A percentile compares a stretch with the other conserved stretches of the same genome.
Evolutionary conservation across 2,329 filamentous ascomycete species (phyloP).

Genomic region (Fusarium multiceps): DNA sequence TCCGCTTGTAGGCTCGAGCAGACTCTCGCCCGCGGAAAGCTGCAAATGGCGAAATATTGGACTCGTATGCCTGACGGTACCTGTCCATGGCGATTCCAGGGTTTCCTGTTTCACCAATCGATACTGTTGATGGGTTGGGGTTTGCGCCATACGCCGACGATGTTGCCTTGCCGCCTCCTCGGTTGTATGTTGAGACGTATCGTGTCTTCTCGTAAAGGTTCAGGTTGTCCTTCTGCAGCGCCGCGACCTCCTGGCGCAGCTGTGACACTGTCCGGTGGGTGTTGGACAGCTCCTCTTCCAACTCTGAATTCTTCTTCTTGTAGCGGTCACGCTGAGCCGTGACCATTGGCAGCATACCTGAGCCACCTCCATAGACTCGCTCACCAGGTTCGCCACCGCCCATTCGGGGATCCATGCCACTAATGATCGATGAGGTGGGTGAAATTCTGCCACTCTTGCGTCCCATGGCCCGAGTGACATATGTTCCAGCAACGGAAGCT

Average conservation of each 20-base stretch:
- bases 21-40: conserved; percentile 95
- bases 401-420: conserved; percentile 82
- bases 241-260: conserved; percentile 88
- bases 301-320: conserved; percentile 92
- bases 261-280: conserved; percentile 84
- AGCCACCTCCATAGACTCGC: conserved; percentile 74
- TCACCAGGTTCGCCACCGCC: conserved; percentile 63
- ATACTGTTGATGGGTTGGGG: conserved; percentile 79
- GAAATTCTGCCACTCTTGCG: conserved; percentile 78
- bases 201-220: conserved; percentile 97
- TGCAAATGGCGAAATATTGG: conserved; percentile 94
- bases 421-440: conserved; percentile 97
- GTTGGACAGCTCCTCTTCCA: conserved; percentile 90
- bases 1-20: conserved; percentile 87
- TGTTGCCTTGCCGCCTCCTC: conserved; percentile 69
- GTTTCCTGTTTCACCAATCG: conserved; percentile 64
- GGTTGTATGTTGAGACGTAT: conserved; percentile 93
- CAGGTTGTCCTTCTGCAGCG: conserved; percentile 94
- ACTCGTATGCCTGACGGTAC: conserved; percentile 93
- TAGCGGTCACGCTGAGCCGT: conserved; percentile 97
- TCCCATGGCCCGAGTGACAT: conserved; percentile 72
- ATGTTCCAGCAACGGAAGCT: conserved; percentile 92
- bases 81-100: conserved; percentile 80
- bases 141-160: conserved; percentile 75
- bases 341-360: conserved; percentile 96